Conservation (phyloP, 768 basidiomycete genomes). For the Hydnomerulius pinastri region DNA sequence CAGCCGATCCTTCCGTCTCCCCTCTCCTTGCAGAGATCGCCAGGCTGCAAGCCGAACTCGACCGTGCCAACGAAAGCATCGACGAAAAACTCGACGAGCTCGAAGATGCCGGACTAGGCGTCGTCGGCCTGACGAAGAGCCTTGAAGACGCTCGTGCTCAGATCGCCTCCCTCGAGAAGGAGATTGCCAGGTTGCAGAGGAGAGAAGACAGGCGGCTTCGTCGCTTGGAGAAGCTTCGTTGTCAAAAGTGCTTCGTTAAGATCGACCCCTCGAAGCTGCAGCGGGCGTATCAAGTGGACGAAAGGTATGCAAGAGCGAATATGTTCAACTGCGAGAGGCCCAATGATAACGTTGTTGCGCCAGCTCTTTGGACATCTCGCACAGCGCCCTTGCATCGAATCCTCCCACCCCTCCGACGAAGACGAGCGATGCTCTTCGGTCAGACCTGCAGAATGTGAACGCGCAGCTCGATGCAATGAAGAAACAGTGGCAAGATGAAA, state of each 20-base stretch:
- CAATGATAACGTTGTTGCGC: constrained; percentile 8
- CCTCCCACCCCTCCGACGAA: constrained; percentile 70
- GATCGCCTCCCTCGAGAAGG: constrained; percentile 62
- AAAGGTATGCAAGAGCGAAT: constrained; percentile 67
- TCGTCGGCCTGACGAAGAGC: constrained; percentile 67
- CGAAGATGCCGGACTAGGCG: constrained; percentile 76
- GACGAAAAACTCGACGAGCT: constrained; percentile 88
- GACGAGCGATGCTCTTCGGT: constrained; percentile 63
- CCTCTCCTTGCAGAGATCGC: constrained; percentile 73
- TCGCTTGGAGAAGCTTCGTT: constrained; percentile 62
- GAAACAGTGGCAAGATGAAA: constrained; percentile 71
- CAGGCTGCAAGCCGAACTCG: constrained; percentile 73
- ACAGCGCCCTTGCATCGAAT: constrained; percentile 48
- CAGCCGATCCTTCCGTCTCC: constrained; percentile 54
- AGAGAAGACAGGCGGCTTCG: constrained; percentile 69
- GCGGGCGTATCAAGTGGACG: constrained; percentile 48
- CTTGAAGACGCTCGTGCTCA: constrained; percentile 69
- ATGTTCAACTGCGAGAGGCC: background rate
- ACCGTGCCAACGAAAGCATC: constrained; percentile 78
- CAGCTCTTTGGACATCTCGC: constrained; percentile 58
- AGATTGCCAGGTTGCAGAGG: constrained; percentile 62
- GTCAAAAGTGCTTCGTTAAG: constrained; percentile 68
- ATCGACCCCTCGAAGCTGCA: constrained; percentile 51
- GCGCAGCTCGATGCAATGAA: constrained; percentile 63
- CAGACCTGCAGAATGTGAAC: constrained; percentile 63